Percentiles rank a stretch among this genome's conserved stretches.
These are phyloP conservation scores for Penicillium sp. DNA, from an alignment of 2,329 filamentous ascomycete genomes.

Conservation along the genomic window DNA sequence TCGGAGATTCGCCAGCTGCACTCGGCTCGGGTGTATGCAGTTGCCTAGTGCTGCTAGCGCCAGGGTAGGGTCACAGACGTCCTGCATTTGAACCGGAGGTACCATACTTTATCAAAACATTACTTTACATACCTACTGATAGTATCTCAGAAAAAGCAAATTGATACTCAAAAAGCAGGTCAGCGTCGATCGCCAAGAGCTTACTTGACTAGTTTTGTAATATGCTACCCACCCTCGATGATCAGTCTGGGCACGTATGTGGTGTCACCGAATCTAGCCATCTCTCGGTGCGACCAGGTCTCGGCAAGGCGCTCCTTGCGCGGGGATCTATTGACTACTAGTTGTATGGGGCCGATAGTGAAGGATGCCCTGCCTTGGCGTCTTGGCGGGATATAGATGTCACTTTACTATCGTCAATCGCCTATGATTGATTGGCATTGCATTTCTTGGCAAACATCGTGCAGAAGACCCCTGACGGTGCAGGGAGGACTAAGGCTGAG, in stretches of 20 bases:
- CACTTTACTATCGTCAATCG: background rate
- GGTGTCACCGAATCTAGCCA: background rate
- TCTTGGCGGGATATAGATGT: background rate
- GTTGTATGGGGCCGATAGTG: background rate
- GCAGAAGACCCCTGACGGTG: background rate
- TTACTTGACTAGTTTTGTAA: background rate
- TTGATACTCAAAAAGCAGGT: background rate
- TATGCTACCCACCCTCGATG: background rate
- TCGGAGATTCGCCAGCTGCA: background rate
- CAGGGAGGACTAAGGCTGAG: background rate
- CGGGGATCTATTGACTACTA: slow-evolving; percentile 2
- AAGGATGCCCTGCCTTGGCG: background rate
- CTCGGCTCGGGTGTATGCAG: background rate
- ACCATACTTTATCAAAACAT: too few species aligned
- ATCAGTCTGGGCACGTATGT: background rate
- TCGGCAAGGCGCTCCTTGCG: background rate
- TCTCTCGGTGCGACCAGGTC: background rate
- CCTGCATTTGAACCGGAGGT: too few species aligned
- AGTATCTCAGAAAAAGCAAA: background rate
- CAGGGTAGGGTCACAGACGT: background rate
- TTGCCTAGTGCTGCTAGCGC: background rate
- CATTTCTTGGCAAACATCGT: background rate
- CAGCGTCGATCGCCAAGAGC: background rate
- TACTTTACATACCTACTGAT: too few species aligned
- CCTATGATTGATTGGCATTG: background rate